Conservation (phyloP, 2,329 filamentous ascomycete species). For the Colletotrichum lupini region DNA sequence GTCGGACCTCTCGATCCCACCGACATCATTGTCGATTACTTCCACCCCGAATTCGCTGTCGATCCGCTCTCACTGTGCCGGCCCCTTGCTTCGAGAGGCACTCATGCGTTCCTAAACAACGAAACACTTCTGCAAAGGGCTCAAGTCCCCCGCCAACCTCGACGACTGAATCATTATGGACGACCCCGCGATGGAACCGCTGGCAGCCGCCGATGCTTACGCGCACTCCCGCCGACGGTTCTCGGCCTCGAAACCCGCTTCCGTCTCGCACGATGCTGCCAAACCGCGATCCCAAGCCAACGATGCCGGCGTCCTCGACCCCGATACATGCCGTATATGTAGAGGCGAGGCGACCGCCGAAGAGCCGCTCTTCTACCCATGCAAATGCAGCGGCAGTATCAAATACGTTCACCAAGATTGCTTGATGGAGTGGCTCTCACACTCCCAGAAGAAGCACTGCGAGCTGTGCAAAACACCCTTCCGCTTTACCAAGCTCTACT, state of each 20-base stretch:
- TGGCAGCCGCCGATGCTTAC: conserved; percentile 40
- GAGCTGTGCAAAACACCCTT: conserved; percentile 99
- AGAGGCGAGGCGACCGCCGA: conserved; percentile 84
- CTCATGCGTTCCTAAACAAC: conserved; percentile 33
- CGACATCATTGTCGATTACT: background rate
- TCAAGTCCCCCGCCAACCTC: conserved; percentile 20
- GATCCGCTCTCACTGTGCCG: background rate
- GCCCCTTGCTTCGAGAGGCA: background rate
- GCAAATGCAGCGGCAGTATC: conserved; percentile 99
- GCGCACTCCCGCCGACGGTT: conserved; percentile 43
- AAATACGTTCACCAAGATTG: conserved; percentile 98
- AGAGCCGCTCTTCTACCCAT: conserved; percentile 95
- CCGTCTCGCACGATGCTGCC: conserved; percentile 2
- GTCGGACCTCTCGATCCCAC: background rate
- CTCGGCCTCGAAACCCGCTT: conserved; percentile 25
- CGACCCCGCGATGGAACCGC: conserved; percentile 39
- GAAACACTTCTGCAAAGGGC: conserved; percentile 14
- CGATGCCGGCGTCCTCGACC: conserved; percentile 53
- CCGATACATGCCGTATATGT: conserved; percentile 96
- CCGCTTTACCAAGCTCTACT: conserved; percentile 97
- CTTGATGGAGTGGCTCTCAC: conserved; percentile 97
- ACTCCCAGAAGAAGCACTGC: conserved; percentile 99
- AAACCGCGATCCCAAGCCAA: conserved; percentile 24
- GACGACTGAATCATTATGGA: conserved; percentile 38
- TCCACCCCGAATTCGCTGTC: background rate